Conservation (phyloP, 2,329 filamentous ascomycete species). For the Colletotrichum orchidophilum region DNA sequence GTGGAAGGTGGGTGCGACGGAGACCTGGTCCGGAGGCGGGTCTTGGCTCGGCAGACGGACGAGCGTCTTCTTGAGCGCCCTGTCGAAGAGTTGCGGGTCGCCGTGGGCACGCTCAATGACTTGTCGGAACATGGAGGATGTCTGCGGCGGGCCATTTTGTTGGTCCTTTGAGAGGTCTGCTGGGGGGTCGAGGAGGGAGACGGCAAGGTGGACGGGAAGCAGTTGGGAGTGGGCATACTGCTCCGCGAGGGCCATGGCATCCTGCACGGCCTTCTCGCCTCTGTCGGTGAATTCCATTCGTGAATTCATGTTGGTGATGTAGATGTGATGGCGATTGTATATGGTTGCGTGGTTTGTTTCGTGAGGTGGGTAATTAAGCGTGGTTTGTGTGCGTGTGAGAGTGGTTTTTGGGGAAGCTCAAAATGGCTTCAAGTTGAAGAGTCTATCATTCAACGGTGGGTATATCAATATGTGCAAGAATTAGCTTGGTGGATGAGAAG, state of each 20-base stretch:
- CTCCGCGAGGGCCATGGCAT: conserved; percentile 87
- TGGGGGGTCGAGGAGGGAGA: conserved; percentile 80
- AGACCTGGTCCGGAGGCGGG: conserved; percentile 88
- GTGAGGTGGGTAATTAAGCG: conserved; percentile 10
- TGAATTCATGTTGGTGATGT: conserved; percentile 68
- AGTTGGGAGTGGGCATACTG: conserved; percentile 93
- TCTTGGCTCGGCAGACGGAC: conserved; percentile 94
- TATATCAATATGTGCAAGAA: conserved; percentile 18
- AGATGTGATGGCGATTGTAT: conserved; percentile 35
- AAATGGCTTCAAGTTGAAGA: conserved; percentile 30
- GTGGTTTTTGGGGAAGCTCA: conserved; percentile 21
- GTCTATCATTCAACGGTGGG: conserved; percentile 27
- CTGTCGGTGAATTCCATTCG: conserved; percentile 94
- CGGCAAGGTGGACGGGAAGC: conserved; percentile 87
- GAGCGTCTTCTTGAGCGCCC: conserved; percentile 88
- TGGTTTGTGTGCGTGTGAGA: not conserved
- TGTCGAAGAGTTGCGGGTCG: conserved; percentile 88
- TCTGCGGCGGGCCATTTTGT: conserved; percentile 75
- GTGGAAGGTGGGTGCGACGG: conserved; percentile 83
- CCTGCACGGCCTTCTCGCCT: conserved; percentile 88
- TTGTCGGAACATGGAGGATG: conserved; percentile 88
- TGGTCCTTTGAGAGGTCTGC: conserved; percentile 83
- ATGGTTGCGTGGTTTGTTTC: conserved; percentile 21
- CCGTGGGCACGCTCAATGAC: conserved; percentile 94
- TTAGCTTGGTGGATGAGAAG: conserved; percentile 1